A percentile compares a stretch with the other conserved stretches of the same genome.
Conservation (phyloP, 495 filamentous ascomycete species). For the Aspergillus ostianus region DNA sequence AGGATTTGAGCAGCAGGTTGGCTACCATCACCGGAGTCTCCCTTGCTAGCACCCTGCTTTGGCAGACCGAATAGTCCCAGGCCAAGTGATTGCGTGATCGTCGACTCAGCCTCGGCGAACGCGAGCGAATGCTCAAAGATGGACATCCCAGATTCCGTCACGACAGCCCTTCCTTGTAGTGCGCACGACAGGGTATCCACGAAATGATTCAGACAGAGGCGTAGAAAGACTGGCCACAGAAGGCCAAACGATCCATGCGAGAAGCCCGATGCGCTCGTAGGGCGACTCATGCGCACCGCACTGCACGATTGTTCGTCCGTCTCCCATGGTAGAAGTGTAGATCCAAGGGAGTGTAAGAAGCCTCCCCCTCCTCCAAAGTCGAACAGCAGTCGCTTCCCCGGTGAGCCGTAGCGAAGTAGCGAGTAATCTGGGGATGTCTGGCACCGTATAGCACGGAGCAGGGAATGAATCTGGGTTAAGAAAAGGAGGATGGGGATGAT, state of each 20-base stretch:
- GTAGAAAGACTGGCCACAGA: constrained; percentile 85
- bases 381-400: constrained; percentile 61
- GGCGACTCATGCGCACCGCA: constrained; percentile 67
- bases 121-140: constrained; percentile 95
- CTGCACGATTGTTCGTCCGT: constrained; percentile 68
- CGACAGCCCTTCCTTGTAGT: constrained; percentile 75
- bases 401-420: constrained; percentile 68
- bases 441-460: constrained; percentile 86
- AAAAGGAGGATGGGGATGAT: constrained; percentile 75
- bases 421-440: constrained; percentile 82
- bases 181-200: constrained; percentile 83
- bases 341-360: constrained; percentile 67
- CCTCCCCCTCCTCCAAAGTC: constrained; percentile 72
- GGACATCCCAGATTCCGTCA: constrained; percentile 92
- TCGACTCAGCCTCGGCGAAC: constrained; percentile 91
- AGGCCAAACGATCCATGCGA: constrained; percentile 72
- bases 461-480: constrained; percentile 57
- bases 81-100: constrained; percentile 71
- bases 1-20: constrained; percentile 37
- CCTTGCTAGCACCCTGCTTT: constrained; percentile 34
- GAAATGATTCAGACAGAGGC: constrained; percentile 81
- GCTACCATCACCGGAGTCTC: constrained; percentile 19
- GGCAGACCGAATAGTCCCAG: constrained; percentile 60
- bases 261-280: constrained; percentile 40
- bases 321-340: constrained; percentile 64